Conservation (phyloP, 768 basidiomycete genomes). For the Lentinula edodes region DNA sequence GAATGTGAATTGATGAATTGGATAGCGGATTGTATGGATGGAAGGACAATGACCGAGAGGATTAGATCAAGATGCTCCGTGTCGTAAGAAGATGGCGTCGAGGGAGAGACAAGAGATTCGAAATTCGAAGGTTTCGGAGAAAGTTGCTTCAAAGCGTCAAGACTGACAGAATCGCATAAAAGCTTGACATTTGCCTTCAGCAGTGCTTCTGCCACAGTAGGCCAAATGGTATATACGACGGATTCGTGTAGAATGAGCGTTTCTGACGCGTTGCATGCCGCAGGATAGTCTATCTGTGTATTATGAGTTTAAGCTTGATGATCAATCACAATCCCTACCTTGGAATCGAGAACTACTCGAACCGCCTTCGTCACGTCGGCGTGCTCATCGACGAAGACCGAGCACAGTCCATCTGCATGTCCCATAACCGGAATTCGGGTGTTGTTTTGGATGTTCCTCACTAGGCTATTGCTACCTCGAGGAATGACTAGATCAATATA, state of each 20-base stretch:
- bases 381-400: constrained; percentile 80
- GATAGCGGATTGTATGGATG: constrained; percentile 71
- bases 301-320: not conserved
- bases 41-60: constrained; percentile 72
- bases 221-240: constrained; percentile 74
- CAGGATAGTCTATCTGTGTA: constrained; percentile 82
- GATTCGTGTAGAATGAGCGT: constrained; percentile 82
- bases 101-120: constrained; percentile 41
- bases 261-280: constrained; percentile 92
- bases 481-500: constrained; percentile 98
- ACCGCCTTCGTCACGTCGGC: constrained; percentile 78
- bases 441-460: constrained; percentile 80
- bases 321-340: constrained; percentile 43
- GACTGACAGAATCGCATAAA: constrained; percentile 68
- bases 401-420: constrained; percentile 94
- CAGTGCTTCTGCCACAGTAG: constrained; percentile 66
- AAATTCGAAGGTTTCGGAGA: constrained; percentile 33
- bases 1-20: constrained; percentile 88
- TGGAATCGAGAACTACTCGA: constrained; percentile 82
- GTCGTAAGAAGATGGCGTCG: constrained; percentile 61
- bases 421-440: constrained; percentile 98
- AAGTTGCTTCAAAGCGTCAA: constrained; percentile 43
- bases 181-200: constrained; percentile 67
- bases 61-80: constrained; percentile 88
- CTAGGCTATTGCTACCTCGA: constrained; percentile 87